Conservation (phyloP, 2,329 filamentous ascomycete genomes). For the Colletotrichum salicis region DNA sequence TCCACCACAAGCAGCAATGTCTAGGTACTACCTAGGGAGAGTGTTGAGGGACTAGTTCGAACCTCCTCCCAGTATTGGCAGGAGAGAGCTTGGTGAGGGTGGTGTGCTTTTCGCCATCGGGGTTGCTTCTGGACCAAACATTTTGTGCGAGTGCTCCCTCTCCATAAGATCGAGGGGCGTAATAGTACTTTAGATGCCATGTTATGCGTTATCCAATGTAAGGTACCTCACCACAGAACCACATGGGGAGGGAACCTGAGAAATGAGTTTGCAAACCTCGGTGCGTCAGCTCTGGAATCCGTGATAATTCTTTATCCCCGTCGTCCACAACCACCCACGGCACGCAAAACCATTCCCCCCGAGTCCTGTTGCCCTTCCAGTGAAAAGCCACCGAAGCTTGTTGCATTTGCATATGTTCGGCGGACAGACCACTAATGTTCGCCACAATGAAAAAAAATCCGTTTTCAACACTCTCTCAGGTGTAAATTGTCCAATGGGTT, state of each 20-base stretch:
- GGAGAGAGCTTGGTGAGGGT: background rate
- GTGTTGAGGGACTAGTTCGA: background rate
- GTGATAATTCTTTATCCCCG: background rate
- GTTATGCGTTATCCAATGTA: background rate
- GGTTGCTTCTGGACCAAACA: background rate
- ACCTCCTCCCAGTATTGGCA: background rate
- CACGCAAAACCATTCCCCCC: background rate
- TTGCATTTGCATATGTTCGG: background rate
- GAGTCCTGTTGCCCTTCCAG: background rate
- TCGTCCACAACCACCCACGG: background rate
- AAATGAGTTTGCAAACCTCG: background rate
- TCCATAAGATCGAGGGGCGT: background rate
- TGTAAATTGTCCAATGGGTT: background rate
- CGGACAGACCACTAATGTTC: background rate
- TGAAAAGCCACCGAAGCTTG: background rate
- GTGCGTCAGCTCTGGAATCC: background rate
- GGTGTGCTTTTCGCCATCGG: constrained; percentile 5
- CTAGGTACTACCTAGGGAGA: constrained; percentile 3
- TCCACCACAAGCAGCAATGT: background rate
- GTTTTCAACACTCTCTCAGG: background rate
- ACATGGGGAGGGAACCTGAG: background rate
- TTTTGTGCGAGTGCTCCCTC: background rate
- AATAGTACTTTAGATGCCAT: background rate
- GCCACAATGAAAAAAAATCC: background rate
- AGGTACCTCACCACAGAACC: background rate